These are phyloP conservation scores for Lithocarpus polystachyus DNA, from an alignment of 306 rosid species.

Conservation along the genomic window DNA sequence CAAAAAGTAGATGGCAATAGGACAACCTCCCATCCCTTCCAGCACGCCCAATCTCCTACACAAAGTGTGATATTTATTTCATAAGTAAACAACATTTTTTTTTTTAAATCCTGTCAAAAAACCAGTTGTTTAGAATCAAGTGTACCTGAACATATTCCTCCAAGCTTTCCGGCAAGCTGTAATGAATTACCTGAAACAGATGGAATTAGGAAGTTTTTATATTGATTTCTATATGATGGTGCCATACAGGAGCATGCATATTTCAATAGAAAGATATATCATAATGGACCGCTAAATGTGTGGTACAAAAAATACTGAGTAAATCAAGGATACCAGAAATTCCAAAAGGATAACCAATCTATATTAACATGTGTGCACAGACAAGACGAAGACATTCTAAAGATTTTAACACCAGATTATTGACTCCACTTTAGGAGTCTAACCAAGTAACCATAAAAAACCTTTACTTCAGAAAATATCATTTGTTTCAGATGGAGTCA, in stretches of 20 bases:
- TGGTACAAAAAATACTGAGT: conserved; percentile 1
- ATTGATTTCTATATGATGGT: conserved; percentile 9
- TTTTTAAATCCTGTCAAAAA: conserved; percentile 2
- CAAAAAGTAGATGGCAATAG: conserved; percentile 80
- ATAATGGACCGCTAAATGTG: conserved; percentile 19
- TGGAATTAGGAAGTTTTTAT: conserved; percentile 5
- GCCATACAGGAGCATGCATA: conserved; percentile 10
- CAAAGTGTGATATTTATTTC: conserved; percentile 16
- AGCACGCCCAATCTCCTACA: conserved; percentile 92
- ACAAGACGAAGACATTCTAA: conserved; percentile 6
- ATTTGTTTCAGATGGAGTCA: neutral
- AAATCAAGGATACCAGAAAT: neutral
- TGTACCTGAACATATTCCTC: conserved; percentile 94
- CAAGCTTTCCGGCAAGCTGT: conserved; percentile 91
- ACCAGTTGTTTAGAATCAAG: conserved; percentile 17
- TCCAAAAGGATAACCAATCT: neutral
- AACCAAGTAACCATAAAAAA: neutral
- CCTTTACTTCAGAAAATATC: neutral
- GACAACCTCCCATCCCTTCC: conserved; percentile 91
- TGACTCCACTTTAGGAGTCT: neutral
- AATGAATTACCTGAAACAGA: conserved; percentile 81
- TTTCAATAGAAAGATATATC: conserved; percentile 10
- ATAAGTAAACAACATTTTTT: conserved; percentile 8
- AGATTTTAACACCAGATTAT: neutral
- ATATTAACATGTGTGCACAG: conserved; percentile 12